Conservation (phyloP, 169 alveolate genomes). For the Plasmodium inui region DNA sequence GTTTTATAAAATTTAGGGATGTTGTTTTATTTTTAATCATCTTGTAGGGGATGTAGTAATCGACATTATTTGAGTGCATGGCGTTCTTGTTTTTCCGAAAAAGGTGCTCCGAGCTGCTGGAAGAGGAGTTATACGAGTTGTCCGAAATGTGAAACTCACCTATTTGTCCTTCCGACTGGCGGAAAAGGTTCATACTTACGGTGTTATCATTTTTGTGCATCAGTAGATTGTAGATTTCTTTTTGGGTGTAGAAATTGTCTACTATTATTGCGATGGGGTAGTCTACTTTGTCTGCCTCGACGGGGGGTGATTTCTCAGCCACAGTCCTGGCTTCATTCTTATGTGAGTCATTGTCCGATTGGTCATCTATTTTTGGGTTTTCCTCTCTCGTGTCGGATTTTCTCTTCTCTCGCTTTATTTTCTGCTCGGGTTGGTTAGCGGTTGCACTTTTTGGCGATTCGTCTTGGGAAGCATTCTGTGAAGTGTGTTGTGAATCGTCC, state of each 20-base stretch:
- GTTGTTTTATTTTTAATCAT: conserved; percentile 35
- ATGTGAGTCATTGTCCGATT: background rate
- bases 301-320: background rate
- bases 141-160: conserved; percentile 21
- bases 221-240: conserved; percentile 53
- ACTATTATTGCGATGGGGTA: conserved; percentile 66
- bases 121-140: background rate
- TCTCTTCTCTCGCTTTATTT: background rate
- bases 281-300: conserved; percentile 18
- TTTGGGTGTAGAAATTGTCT: conserved; percentile 68
- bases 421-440: background rate
- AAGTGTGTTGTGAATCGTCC: background rate
- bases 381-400: background rate
- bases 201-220: conserved; percentile 19
- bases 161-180: conserved; percentile 6
- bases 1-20: conserved; percentile 46
- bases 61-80: background rate
- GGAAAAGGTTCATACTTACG: background rate
- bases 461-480: background rate
- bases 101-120: background rate
- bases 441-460: background rate
- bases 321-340: background rate
- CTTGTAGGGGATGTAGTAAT: conserved; percentile 28
- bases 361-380: background rate
- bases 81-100: background rate